A percentile compares a stretch with the other conserved stretches of the same genome.
Conservation (phyloP, 768 basidiomycete genomes). For the Sarcodon aspratus region DNA sequence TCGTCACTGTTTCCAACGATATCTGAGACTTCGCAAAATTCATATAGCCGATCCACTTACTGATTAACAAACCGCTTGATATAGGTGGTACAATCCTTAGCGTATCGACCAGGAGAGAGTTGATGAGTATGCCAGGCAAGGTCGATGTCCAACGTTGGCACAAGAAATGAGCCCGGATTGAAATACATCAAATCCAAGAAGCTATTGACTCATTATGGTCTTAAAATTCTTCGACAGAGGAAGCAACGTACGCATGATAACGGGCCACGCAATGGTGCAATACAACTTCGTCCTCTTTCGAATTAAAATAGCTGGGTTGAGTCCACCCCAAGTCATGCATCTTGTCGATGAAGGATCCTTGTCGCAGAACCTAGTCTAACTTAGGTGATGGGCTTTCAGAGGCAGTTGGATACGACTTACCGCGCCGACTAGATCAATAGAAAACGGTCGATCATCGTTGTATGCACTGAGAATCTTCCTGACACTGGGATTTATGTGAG, state of each 20-base stretch:
- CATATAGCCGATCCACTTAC: slow-evolving; percentile 20
- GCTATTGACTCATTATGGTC: slow-evolving; percentile 8
- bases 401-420: slow-evolving; percentile 18
- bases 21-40: background rate
- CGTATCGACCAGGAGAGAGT: slow-evolving; percentile 36
- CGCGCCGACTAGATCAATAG: slow-evolving; percentile 45
- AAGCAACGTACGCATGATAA: slow-evolving; percentile 40
- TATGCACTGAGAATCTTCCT: slow-evolving; percentile 26
- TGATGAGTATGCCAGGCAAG: slow-evolving; percentile 37
- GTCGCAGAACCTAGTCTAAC: slow-evolving; percentile 35
- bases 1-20: slow-evolving; percentile 27
- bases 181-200: slow-evolving; percentile 47
- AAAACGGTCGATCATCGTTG: slow-evolving; percentile 36
- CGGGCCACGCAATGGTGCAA: slow-evolving; percentile 39
- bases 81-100: slow-evolving; percentile 27
- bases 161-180: slow-evolving; percentile 12
- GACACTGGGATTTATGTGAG: slow-evolving; percentile 15
- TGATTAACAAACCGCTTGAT: slow-evolving; percentile 42
- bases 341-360: slow-evolving; percentile 41
- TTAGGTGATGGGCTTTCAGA: background rate
- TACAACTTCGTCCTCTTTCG: slow-evolving; percentile 24
- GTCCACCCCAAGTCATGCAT: slow-evolving; percentile 45
- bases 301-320: slow-evolving; percentile 27
- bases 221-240: background rate
- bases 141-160: background rate